Evolutionary conservation across 805 yeast genomes (phyloP), one percentile per base, ranked within the genome.

Genomic region (Candida ficus): DNA sequence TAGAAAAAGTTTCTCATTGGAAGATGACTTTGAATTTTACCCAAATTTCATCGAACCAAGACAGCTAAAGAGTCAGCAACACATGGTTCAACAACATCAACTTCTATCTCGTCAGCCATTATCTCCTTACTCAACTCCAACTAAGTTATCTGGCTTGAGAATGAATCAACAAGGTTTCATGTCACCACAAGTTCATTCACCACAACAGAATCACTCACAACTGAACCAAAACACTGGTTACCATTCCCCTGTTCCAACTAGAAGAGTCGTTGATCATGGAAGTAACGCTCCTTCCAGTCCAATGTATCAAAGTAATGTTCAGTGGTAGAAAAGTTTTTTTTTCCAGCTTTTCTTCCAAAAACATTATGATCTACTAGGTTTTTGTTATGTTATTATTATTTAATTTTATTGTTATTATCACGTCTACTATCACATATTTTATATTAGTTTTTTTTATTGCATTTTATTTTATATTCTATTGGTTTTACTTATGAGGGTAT

Each of bases 11-110:
- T 81, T 83, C 57, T 89, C 81, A 49, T 56, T 70, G 30, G 87
- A 79, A 56, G 85, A 83, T 49, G 91, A 83, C 58, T 56, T 73
- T 37, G 90, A 80, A 62, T 84, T 84, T 58, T 79, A 81, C 49
- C 85, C 85, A 8, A 61, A 57, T 16, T 43, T 49, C 22, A 20
- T 44, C 6, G 51, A 52, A 35, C 7, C 23, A 14, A 33, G 33
- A 14, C 42, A 33, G 20, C 18, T 35, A 13, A 37, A 21, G 12
- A 16, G 17, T 3, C 41, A 28, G n/a, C 34, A 22, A 25, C 33
- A 29, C 10, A 9, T 28, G 12, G 17, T 7, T 5, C 21, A 31
- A 12, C 35, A 29, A 7, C 43, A 27, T n/a, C 43, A 38, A 10
- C 35, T 22, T 13, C 16, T 37, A 5, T 14, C 34, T n/a, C 33